Percentiles rank a stretch among this genome's conserved stretches.
Evolutionary conservation across 768 basidiomycete species (phyloP).

Genomic region (Amanita molliuscula): DNA sequence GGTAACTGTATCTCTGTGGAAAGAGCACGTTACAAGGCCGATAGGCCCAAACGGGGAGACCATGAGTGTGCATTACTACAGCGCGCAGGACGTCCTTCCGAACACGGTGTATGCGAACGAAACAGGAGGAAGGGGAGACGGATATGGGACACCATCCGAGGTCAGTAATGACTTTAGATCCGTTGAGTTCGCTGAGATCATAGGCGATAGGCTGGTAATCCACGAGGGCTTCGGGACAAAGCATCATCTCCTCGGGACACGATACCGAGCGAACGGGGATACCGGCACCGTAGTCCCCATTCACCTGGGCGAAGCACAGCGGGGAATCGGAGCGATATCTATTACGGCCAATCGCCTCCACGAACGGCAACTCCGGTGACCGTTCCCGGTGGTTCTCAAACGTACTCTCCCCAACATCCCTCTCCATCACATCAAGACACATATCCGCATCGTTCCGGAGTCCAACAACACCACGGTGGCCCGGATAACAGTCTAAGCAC

Average conservation of each 20-base stretch:
- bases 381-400: conserved; percentile 2
- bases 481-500: conserved; percentile 28
- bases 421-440: background rate
- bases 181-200: background rate
- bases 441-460: background rate
- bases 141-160: background rate
- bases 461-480: background rate
- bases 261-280: background rate
- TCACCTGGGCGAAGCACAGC: background rate
- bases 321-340: background rate
- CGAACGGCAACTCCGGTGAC: conserved; percentile 15
- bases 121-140: background rate
- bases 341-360: background rate
- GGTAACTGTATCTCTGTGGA: conserved; percentile 46
- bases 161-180: background rate
- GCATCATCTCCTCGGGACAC: background rate
- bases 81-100: conserved; percentile 15
- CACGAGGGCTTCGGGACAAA: background rate
- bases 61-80: conserved; percentile 38
- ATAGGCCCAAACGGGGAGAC: conserved; percentile 23
- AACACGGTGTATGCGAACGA: conserved; percentile 8
- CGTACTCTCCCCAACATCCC: conserved; percentile 18
- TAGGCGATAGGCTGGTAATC: background rate
- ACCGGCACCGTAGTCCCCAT: background rate
- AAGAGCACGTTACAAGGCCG: conserved; percentile 39